A percentile compares a stretch with the other conserved stretches of the same genome.
Evolutionary conservation across 2,329 filamentous ascomycete species (phyloP).

Genomic region (Blastomyces parvus): DNA sequence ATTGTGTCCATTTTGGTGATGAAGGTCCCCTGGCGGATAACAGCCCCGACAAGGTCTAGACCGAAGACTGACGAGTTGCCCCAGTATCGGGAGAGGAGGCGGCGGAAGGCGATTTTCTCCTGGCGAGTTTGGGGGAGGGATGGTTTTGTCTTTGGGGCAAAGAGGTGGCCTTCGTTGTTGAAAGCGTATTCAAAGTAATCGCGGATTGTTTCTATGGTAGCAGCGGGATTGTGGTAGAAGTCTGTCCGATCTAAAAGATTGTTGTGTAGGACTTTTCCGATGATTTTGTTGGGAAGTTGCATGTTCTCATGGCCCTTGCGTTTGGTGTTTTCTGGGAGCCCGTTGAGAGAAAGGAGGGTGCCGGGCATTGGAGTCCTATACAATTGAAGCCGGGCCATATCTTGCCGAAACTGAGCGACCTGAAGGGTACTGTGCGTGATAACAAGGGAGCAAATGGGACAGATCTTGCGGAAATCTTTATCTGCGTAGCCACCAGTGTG

Average conservation of each 20-base stretch:
- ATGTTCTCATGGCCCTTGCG: conserved; percentile 21
- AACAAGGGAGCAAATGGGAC: conserved; percentile 41
- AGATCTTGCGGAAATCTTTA: conserved; percentile 42
- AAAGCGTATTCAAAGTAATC: conserved; percentile 43
- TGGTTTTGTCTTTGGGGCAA: conserved; percentile 31
- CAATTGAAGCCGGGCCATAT: conserved; percentile 43
- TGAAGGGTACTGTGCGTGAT: conserved; percentile 52
- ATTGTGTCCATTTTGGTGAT: conserved; percentile 58
- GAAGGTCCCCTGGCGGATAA: conserved; percentile 36
- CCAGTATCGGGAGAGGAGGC: conserved; percentile 39
- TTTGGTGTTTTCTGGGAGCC: conserved; percentile 36
- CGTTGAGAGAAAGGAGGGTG: conserved; percentile 51
- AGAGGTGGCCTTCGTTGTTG: conserved; percentile 19
- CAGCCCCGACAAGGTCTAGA: conserved; percentile 35
- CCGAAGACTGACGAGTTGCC: conserved; percentile 32
- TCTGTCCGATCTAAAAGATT: conserved; percentile 36
- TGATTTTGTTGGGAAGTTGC: conserved; percentile 49
- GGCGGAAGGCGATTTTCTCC: conserved; percentile 25
- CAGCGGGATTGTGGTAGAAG: conserved; percentile 20
- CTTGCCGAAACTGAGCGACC: conserved; percentile 52
- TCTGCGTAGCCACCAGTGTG: conserved; percentile 28
- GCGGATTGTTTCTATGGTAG: conserved; percentile 45
- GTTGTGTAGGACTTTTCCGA: conserved; percentile 40
- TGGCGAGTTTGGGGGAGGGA: conserved; percentile 18
- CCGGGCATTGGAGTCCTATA: conserved; percentile 53